phyloP scores from a whole-genome alignment of 2,329 filamentous ascomycete species.

The Fulvia fulva region DNA sequence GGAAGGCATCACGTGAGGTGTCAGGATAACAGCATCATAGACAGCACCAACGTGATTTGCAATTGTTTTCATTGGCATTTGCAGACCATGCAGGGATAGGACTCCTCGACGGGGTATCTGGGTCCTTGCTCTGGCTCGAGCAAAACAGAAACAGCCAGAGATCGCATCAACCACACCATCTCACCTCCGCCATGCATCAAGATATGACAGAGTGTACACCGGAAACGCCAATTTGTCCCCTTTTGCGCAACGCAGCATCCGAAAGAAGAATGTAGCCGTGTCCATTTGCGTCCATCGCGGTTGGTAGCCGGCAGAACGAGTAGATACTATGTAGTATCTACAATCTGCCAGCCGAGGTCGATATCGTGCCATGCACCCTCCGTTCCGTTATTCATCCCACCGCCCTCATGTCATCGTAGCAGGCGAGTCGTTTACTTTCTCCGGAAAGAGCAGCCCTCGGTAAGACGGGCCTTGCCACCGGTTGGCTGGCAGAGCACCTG shows the following conservation, averaged over 20 bases:
- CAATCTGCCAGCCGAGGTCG: constrained; percentile 2
- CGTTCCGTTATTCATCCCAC: constrained; percentile 6
- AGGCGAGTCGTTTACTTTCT: constrained; percentile 76
- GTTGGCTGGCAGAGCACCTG: constrained; percentile 99
- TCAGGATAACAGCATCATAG: background rate
- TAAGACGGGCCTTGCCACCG: constrained; percentile 97
- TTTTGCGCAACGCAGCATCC: constrained; percentile 1
- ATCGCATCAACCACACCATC: constrained; percentile 25
- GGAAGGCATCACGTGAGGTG: background rate
- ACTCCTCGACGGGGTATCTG: constrained; percentile 41
- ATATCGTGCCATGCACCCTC: constrained; percentile 1
- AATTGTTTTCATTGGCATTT: constrained; percentile 14
- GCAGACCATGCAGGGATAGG: constrained; percentile 35
- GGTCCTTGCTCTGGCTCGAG: constrained; percentile 21
- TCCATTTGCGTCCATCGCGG: background rate
- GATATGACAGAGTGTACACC: background rate
- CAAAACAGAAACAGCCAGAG: constrained; percentile 19
- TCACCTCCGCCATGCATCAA: constrained; percentile 25
- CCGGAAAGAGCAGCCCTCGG: constrained; percentile 99
- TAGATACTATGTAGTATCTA: background rate
- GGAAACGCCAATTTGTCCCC: constrained; percentile 7
- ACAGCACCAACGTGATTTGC: constrained; percentile 2
- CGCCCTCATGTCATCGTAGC: constrained; percentile 27
- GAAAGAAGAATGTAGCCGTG: background rate
- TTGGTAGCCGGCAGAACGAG: background rate